Conservation (phyloP, 176 grass and related monocot genomes). For the Echinochloa phyllopogon region DNA sequence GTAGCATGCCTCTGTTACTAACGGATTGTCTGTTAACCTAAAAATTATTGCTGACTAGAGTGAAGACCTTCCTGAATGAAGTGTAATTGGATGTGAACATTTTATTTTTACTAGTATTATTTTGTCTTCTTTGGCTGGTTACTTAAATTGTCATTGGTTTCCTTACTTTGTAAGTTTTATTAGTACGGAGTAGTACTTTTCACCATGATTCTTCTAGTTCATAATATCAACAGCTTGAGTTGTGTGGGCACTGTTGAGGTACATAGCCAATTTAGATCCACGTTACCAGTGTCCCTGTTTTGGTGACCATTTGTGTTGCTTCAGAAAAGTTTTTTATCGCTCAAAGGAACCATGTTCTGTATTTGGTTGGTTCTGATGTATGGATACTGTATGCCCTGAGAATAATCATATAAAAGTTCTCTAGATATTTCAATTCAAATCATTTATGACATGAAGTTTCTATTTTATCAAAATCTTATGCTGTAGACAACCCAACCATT, state of each 20-base stretch:
- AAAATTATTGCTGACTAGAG: not conserved
- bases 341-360: not conserved
- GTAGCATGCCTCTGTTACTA: not conserved
- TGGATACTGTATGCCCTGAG: not conserved
- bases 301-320: not conserved
- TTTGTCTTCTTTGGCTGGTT: not conserved
- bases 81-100: not conserved
- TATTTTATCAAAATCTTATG: not conserved
- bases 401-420: not conserved
- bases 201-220: not conserved
- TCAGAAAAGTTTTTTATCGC: not conserved
- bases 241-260: constrained; percentile 1
- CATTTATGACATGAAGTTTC: not conserved
- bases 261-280: not conserved
- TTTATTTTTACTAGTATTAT: not conserved
- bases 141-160: not conserved
- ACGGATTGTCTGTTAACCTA: not conserved
- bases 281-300: not conserved
- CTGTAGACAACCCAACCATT: not conserved
- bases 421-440: not conserved
- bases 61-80: not conserved
- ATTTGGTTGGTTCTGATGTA: not conserved
- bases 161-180: not conserved
- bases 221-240: not conserved
- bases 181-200: not conserved